A percentile compares a stretch with the other conserved stretches of the same genome.
Evolutionary conservation across 495 filamentous ascomycete genomes (phyloP).

Genomic region (Hypoxylon subgilvum): DNA sequence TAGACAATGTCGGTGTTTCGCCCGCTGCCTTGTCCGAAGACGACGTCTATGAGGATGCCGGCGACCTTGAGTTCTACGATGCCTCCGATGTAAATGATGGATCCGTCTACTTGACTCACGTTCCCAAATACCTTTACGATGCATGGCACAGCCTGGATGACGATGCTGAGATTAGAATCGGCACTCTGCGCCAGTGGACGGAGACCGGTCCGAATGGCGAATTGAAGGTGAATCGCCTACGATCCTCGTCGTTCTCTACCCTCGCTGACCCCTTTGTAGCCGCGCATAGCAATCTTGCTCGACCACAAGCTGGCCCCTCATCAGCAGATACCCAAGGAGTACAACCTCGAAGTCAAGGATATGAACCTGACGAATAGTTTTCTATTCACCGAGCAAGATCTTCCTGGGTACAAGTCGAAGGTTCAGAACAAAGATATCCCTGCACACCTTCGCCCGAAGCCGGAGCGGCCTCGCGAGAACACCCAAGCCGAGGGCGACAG

Average conservation of each 20-base stretch:
- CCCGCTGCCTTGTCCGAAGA: slow-evolving; percentile 70
- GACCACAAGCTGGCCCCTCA: slow-evolving; percentile 61
- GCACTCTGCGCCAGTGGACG: slow-evolving; percentile 71
- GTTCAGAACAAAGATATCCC: slow-evolving; percentile 60
- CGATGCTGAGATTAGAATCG: slow-evolving; percentile 68
- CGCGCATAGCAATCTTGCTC: slow-evolving; percentile 51
- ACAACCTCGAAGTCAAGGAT: slow-evolving; percentile 72
- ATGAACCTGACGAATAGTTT: slow-evolving; percentile 75
- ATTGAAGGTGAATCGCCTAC: slow-evolving; percentile 55
- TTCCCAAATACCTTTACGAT: slow-evolving; percentile 81
- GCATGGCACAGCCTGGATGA: slow-evolving; percentile 61
- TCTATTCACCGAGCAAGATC: slow-evolving; percentile 89
- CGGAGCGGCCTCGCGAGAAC: slow-evolving; percentile 36
- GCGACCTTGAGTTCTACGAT: slow-evolving; percentile 78
- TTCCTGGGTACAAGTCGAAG: slow-evolving; percentile 75
- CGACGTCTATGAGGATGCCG: slow-evolving; percentile 85
- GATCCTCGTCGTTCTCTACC: neutral
- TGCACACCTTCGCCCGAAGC: slow-evolving; percentile 53
- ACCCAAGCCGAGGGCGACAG: slow-evolving; percentile 43
- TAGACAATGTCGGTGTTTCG: slow-evolving; percentile 62
- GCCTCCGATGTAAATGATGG: slow-evolving; percentile 49
- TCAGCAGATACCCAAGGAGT: slow-evolving; percentile 77
- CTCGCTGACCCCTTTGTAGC: slow-evolving; percentile 29
- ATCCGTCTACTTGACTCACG: slow-evolving; percentile 72
- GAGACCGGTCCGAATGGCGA: slow-evolving; percentile 56